Evolutionary conservation across 176 grass and related monocot species (phyloP).

Genomic region (Pharus latifolius): DNA sequence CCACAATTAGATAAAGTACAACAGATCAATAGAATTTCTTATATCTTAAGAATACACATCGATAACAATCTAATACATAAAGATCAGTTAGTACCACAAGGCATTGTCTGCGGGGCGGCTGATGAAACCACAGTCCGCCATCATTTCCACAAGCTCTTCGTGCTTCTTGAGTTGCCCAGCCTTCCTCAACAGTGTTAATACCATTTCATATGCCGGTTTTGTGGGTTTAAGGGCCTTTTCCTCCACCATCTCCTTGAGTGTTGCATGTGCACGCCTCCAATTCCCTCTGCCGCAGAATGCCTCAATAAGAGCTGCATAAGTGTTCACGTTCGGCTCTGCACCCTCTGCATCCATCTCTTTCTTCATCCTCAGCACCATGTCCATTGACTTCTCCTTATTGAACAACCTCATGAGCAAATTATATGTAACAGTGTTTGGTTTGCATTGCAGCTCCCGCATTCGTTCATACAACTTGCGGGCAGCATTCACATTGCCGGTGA

Average conservation of each 20-base stretch:
- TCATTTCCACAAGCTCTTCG: constrained; percentile 61
- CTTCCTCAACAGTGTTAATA: constrained; percentile 51
- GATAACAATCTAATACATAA: neutral
- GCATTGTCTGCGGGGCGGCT: constrained; percentile 25
- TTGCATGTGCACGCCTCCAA: constrained; percentile 41
- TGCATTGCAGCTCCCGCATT: constrained; percentile 67
- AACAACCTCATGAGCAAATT: constrained; percentile 73
- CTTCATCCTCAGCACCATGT: constrained; percentile 90
- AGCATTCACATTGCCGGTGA: constrained; percentile 40
- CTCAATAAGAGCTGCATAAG: constrained; percentile 49
- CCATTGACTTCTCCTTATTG: constrained; percentile 72
- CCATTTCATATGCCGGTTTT: constrained; percentile 37
- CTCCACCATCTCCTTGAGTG: constrained; percentile 66
- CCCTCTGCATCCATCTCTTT: constrained; percentile 65
- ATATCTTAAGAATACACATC: neutral
- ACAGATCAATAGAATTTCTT: neutral
- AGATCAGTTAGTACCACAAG: constrained; percentile 28
- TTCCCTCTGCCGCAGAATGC: constrained; percentile 66
- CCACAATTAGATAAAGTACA: neutral
- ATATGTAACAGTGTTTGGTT: constrained; percentile 72
- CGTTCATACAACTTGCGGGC: constrained; percentile 54
- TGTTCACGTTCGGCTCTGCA: constrained; percentile 67
- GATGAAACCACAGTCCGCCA: constrained; percentile 68
- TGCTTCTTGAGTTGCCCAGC: constrained; percentile 63
- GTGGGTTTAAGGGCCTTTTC: constrained; percentile 70